Evolutionary conservation across 1,139 yeast species (phyloP), one percentile per base, ranked within the genome.

Genomic region (Kazachstania sp.): DNA sequence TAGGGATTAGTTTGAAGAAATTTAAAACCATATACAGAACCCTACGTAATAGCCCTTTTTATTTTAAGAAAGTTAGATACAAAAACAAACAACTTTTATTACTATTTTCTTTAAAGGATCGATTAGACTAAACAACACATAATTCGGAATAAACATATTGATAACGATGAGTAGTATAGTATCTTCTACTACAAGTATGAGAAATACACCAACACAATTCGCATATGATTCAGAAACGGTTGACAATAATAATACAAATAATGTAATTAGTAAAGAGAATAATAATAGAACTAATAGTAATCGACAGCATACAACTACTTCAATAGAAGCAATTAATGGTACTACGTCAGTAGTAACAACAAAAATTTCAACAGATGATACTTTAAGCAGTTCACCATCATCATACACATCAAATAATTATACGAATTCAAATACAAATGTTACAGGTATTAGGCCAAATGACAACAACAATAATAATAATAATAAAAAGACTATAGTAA

Each of bases 321-420:
- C 38, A 15, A 35, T 43, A 34, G 49, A 44, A 37, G 12, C 49
- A 3, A 26, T 49, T 7, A 39, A 39, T 29, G 48, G 43, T n/a
- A 40, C 45, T 31, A 39, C 44, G 20, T 44, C 53, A 13, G 26
- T 49, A 13, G 45, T 47, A 4, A 43, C 46, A 13, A 51, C 57
- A 11, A 54, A 50, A 18, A 51, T 52, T 6, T 51, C 57, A 8
- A 51, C 58, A 11, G 59, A 56, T 37, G 60, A 57, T 32, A 51
- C 57, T 18, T 50, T 57, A 49, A 54, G 59, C 41, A 57, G 61
- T 44, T 57, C 61, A 18, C 59, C 55, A 23, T 59, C 54, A 49
- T 63, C 55, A 64, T 68, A 47, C 60, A 70, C 48, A 49, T 68
- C 54, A 7, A 26, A 16, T 12, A 46, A 44, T 23, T 46, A 18